These are phyloP conservation scores for Fraxinus ornus DNA, from an alignment of 305 asterid species.

Conservation along the genomic window DNA sequence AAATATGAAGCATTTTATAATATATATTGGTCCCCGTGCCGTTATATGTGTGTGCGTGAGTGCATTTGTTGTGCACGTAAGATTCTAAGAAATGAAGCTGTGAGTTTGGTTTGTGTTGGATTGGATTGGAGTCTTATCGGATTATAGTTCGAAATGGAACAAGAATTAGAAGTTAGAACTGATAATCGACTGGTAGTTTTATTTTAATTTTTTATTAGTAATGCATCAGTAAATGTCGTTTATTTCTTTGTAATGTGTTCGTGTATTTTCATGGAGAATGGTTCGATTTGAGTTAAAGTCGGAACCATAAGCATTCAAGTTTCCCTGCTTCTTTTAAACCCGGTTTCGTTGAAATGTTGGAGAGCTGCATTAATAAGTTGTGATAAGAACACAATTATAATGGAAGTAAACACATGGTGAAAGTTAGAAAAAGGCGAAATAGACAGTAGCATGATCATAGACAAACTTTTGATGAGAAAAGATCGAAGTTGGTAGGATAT, in stretches of 20 bases:
- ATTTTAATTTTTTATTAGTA: background rate
- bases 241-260: background rate
- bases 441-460: background rate
- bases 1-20: background rate
- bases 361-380: background rate
- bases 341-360: background rate
- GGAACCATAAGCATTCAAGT: background rate
- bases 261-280: background rate
- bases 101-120: background rate
- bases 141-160: background rate
- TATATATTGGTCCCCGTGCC: background rate
- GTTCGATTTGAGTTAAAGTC: background rate
- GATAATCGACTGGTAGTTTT: background rate
- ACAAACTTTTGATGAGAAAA: background rate
- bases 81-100: background rate
- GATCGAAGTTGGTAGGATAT: background rate
- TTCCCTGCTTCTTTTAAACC: background rate
- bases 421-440: background rate
- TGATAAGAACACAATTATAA: background rate
- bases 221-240: background rate
- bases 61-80: too few species aligned
- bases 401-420: background rate
- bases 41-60: too few species aligned
- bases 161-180: background rate
- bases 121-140: background rate